Percentiles rank a stretch among this genome's conserved stretches.
phyloP scores from a whole-genome alignment of 805 yeast genomes.

The Candida michaelii region DNA sequence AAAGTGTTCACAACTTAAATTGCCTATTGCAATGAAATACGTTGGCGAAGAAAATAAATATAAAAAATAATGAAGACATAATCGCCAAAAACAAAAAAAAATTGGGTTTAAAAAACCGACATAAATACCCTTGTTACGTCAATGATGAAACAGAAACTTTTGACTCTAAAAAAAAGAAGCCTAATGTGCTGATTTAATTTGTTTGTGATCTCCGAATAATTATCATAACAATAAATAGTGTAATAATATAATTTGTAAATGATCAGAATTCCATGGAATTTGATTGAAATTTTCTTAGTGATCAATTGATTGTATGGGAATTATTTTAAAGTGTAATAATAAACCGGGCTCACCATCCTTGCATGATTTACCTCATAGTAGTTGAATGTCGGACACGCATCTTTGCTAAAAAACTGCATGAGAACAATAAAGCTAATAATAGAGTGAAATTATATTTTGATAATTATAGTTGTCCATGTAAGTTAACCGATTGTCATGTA shows the following conservation, averaged over 20 bases:
- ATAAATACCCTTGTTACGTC: constrained; percentile 1
- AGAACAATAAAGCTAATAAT: background rate
- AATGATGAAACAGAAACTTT: constrained; percentile 1
- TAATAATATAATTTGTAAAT: no score
- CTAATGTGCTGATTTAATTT: no score
- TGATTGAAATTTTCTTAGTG: background rate
- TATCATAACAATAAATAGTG: no score
- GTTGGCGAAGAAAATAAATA: background rate
- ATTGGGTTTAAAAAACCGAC: background rate
- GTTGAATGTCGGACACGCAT: background rate
- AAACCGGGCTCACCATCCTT: background rate
- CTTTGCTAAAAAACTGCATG: background rate
- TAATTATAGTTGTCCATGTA: no score
- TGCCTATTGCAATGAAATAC: background rate
- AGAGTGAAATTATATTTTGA: background rate
- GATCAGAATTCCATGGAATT: no score
- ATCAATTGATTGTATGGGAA: background rate
- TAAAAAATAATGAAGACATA: background rate
- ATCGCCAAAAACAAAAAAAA: no score
- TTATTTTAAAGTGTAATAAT: background rate
- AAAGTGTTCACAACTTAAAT: background rate
- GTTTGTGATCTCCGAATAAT: no score
- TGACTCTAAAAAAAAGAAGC: background rate
- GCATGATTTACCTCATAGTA: background rate
- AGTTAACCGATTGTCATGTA: no score